These are phyloP conservation scores for Baorangia bicolor DNA, from an alignment of 768 basidiomycete species.

Conservation along the genomic window DNA sequence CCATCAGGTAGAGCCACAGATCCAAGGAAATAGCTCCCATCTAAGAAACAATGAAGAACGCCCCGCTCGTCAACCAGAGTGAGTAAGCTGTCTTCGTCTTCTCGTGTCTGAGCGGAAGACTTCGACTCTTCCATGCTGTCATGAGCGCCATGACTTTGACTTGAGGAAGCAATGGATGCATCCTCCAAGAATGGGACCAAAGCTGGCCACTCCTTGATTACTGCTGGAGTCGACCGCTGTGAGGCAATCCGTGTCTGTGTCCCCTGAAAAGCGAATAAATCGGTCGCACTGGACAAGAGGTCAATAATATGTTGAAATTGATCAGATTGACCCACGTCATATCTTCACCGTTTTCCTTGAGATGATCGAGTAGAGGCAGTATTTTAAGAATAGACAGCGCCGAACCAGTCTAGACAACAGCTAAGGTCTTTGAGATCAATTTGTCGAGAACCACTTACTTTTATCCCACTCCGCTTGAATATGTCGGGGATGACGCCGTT, in stretches of 20 bases:
- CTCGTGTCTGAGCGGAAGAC: slow-evolving; percentile 32
- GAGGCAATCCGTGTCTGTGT: slow-evolving; percentile 50
- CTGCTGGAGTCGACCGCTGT: slow-evolving; percentile 50
- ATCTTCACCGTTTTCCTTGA: slow-evolving; percentile 65
- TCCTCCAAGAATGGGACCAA: slow-evolving; percentile 52
- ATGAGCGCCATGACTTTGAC: slow-evolving; percentile 31
- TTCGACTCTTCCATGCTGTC: slow-evolving; percentile 29
- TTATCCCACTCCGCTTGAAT: slow-evolving; percentile 62
- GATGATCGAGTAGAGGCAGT: slow-evolving; percentile 68
- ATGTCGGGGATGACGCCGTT: slow-evolving; percentile 65
- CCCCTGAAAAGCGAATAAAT: slow-evolving; percentile 80
- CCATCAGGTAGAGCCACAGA: slow-evolving; percentile 38
- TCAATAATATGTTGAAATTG: slow-evolving; percentile 11
- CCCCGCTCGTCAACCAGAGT: slow-evolving; percentile 59
- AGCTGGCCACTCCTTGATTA: slow-evolving; percentile 69
- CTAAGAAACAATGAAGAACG: slow-evolving; percentile 62
- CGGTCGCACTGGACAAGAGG: slow-evolving; percentile 55
- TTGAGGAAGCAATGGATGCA: slow-evolving; percentile 58
- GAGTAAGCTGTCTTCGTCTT: slow-evolving; percentile 64
- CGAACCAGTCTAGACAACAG: slow-evolving; percentile 62
- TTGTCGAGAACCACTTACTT: slow-evolving; percentile 43
- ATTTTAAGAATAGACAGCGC: slow-evolving; percentile 67
- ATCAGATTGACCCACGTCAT: slow-evolving; percentile 50
- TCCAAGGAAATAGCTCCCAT: slow-evolving; percentile 76
- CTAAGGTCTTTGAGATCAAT: not conserved